Conservation (phyloP, 108 stramenopile species). For the Nitzschia sp. region DNA sequence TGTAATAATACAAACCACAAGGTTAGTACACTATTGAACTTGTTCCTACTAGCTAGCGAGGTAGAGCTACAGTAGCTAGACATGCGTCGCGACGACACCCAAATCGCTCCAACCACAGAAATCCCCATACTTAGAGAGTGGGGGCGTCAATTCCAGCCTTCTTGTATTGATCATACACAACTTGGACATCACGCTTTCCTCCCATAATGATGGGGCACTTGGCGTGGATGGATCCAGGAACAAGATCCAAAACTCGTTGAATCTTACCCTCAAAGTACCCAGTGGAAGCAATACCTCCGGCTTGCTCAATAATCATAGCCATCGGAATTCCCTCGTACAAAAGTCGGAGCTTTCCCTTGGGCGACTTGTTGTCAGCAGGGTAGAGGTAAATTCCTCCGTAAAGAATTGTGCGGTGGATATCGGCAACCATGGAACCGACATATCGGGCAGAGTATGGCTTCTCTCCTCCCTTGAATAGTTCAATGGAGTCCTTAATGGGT, state of each 20-base stretch:
- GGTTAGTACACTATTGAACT: background rate
- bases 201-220: constrained; percentile 98
- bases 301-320: constrained; percentile 98
- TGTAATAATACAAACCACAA: background rate
- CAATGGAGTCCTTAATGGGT: constrained; percentile 89
- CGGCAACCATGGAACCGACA: constrained; percentile 99
- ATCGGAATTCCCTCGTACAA: constrained; percentile 99
- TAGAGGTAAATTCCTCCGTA: constrained; percentile 99
- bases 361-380: constrained; percentile 92
- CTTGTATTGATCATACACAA: constrained; percentile 80
- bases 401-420: constrained; percentile 98
- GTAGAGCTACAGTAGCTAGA: too few relatives aligned
- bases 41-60: too few relatives aligned
- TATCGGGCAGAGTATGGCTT: constrained; percentile 92
- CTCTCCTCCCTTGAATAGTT: constrained; percentile 80
- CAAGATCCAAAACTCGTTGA: constrained; percentile 87
- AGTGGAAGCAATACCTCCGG: constrained; percentile 95
- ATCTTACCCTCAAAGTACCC: constrained; percentile 92
- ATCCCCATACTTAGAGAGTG: constrained; percentile 42
- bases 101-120: too few relatives aligned
- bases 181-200: constrained; percentile 84
- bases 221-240: constrained; percentile 91
- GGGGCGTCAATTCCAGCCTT: constrained; percentile 69
- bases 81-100: too few relatives aligned
- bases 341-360: constrained; percentile 94